phyloP scores from a whole-genome alignment of 108 stramenopile genomes.

The Aurantiochytrium sp. region DNA sequence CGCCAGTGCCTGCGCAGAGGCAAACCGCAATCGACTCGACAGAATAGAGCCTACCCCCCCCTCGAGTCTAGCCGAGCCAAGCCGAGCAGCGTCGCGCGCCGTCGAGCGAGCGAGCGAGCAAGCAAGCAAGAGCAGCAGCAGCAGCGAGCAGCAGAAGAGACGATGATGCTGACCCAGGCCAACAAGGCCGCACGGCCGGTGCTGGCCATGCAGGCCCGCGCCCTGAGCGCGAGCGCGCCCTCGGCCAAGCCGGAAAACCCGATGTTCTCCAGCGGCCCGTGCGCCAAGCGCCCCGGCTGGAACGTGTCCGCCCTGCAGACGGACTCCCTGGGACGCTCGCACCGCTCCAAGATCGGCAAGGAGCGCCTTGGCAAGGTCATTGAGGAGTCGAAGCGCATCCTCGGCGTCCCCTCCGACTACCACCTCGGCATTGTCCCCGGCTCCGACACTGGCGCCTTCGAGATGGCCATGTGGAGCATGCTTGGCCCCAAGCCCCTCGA shows the following conservation, averaged over 20 bases:
- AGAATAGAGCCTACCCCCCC: no score
- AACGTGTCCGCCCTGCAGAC: slow-evolving; percentile 58
- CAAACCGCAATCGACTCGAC: no score
- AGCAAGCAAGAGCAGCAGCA: no score
- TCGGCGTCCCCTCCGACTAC: slow-evolving; percentile 87
- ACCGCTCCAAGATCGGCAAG: slow-evolving; percentile 95
- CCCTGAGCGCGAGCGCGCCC: background rate
- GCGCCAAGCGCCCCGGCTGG: slow-evolving; percentile 98
- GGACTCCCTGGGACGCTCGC: slow-evolving; percentile 81
- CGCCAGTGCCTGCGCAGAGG: no score
- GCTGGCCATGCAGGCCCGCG: background rate
- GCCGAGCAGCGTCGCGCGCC: no score
- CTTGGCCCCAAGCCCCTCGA: slow-evolving; percentile 87
- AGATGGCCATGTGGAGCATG: slow-evolving; percentile 99
- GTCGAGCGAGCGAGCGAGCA: no score
- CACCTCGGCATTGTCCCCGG: slow-evolving; percentile 91
- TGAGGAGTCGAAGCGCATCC: slow-evolving; percentile 81
- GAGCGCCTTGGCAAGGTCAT: slow-evolving; percentile 84
- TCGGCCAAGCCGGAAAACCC: slow-evolving; percentile 33
- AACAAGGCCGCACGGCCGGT: background rate
- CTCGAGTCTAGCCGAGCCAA: no score
- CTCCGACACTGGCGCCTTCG: slow-evolving; percentile 97
- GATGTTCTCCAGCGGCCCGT: slow-evolving; percentile 62
- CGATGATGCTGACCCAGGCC: background rate
- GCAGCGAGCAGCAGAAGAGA: no score